Evolutionary conservation across 768 basidiomycete species (phyloP), one percentile per base, ranked within the genome.

Genomic region (Auricularia sp.): DNA sequence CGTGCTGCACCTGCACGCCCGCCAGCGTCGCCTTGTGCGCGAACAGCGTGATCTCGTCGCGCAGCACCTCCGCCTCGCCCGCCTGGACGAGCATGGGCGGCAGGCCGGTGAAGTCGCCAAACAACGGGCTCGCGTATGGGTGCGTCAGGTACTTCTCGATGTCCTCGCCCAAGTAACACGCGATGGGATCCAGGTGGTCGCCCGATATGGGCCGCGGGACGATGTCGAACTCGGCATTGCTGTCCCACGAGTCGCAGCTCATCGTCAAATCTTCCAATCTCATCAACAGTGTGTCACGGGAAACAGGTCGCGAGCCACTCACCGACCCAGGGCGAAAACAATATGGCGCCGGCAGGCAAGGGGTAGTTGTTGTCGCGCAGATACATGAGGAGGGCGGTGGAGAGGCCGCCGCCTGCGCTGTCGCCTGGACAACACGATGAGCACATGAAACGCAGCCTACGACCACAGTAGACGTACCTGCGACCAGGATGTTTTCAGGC

Each of bases 231-330:
- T 81, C 77, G 34, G 89, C 86, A 74, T 98, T 98, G 64, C 89
- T 90, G 36, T 96, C 93, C 93, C 96, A 98, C n/a, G 94, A 96
- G 64, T 94, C 92, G 73, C 94, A 98, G 69, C 93, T 95, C 86
- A 97, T 92, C 0, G 97, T 98, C 67, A 99, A 77, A 74, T 96
- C 93, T 92, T 68, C 21, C 42, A 42, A 21, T 29, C 39, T 35
- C 35, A 24, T 51, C 33, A 56, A 11, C 18, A 3, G 59, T 10
- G 24, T 42, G 18, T 7, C 4, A n/a, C 61, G 24, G 36, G 42
- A n/a, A 59, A 42, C 39, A 66, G 10, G 39, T 47, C 37, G 64
- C 3, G 63, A 39, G 36, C 11, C 35, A 83, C 91, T 78, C 65
- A 88, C 94, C 94, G 68, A 96, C 93, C 94, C 94, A 98, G 3